Evolutionary conservation across 1,284 basidiomycete species (phyloP).

Genomic region (Mycosarcoma maydis): DNA sequence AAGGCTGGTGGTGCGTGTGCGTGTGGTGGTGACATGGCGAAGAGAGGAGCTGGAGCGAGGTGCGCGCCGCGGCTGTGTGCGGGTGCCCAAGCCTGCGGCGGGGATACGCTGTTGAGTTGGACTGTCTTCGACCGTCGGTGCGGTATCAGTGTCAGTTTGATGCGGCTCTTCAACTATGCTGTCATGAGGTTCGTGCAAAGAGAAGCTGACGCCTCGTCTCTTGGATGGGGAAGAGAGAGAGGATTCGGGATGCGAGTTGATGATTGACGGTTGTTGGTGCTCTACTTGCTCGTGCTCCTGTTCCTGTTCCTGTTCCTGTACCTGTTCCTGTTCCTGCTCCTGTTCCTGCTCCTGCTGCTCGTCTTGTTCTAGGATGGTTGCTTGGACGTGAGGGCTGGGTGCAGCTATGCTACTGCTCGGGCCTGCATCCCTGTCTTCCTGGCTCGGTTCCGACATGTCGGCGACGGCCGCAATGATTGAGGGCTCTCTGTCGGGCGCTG

Average conservation of each 20-base stretch:
- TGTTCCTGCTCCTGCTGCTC: too few species aligned
- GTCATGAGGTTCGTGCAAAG: constrained; percentile 20
- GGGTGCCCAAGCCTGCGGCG: constrained; percentile 53
- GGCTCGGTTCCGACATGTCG: too few species aligned
- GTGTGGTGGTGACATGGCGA: constrained; percentile 44
- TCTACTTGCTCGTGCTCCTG: constrained; percentile 1
- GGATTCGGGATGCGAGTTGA: background rate
- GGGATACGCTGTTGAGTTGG: constrained; percentile 26
- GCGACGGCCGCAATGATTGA: too few species aligned
- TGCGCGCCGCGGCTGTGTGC: constrained; percentile 52
- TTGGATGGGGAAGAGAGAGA: constrained; percentile 6
- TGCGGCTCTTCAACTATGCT: constrained; percentile 7
- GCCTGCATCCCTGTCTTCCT: too few species aligned
- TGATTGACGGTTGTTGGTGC: background rate
- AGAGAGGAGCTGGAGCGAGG: constrained; percentile 54
- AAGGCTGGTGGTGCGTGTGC: constrained; percentile 40
- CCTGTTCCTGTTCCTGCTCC: too few species aligned
- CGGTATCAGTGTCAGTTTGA: background rate
- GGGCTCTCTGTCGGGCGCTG: too few species aligned
- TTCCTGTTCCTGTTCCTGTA: constrained; percentile 23
- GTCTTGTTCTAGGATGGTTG: too few species aligned
- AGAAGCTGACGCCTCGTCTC: constrained; percentile 12
- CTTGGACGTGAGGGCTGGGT: too few species aligned
- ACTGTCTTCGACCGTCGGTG: background rate
- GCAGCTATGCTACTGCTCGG: too few species aligned